A percentile compares a stretch with the other conserved stretches of the same genome.
phyloP scores from a whole-genome alignment of 2,329 filamentous ascomycete species.

The Penicillium palitans region DNA sequence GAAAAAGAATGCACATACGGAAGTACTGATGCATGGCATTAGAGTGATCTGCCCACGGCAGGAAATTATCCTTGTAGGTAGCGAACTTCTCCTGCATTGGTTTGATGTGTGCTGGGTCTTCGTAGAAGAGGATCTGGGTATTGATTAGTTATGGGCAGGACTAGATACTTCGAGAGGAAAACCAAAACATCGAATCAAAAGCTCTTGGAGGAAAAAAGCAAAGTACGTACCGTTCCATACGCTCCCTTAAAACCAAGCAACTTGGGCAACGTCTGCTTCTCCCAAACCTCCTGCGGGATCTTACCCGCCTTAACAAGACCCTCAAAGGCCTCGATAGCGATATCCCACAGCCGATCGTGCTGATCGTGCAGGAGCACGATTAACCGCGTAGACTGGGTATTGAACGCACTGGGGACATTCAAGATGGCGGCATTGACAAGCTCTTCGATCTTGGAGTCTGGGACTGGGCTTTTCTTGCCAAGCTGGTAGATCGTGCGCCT shows the following conservation, averaged over 20 bases:
- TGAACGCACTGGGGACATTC: constrained; percentile 79
- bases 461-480: constrained; percentile 35
- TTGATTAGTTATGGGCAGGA: neutral
- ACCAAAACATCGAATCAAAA: constrained; percentile 51
- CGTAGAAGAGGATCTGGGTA: constrained; percentile 72
- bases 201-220: neutral
- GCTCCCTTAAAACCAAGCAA: constrained; percentile 65
- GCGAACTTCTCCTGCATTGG: constrained; percentile 68
- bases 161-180: neutral
- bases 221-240: constrained; percentile 61
- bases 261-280: constrained; percentile 47
- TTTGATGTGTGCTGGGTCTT: constrained; percentile 69
- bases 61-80: constrained; percentile 77
- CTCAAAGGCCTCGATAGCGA: constrained; percentile 65
- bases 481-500: constrained; percentile 42
- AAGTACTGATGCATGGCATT: constrained; percentile 80
- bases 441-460: constrained; percentile 39
- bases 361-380: constrained; percentile 78
- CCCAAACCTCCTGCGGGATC: constrained; percentile 56
- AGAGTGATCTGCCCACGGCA: constrained; percentile 72
- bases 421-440: constrained; percentile 55
- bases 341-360: constrained; percentile 86
- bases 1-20: constrained; percentile 33
- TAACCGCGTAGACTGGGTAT: constrained; percentile 78
- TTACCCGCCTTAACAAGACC: constrained; percentile 61